phyloP scores from a whole-genome alignment of 2,329 filamentous ascomycete genomes.

The Sphaerulina vaccinii region DNA sequence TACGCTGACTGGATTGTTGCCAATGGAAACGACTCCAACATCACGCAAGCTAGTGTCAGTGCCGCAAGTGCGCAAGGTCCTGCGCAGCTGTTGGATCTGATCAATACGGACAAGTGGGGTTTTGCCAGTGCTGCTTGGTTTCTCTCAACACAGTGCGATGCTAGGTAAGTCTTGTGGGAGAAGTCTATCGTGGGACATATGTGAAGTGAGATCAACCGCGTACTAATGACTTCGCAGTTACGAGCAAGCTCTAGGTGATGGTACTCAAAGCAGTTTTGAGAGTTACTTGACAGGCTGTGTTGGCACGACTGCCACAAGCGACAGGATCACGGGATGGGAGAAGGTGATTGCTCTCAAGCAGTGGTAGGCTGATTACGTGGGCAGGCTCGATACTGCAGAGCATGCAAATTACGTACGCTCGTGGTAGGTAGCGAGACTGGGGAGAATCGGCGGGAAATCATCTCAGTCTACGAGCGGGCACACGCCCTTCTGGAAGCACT shows the following conservation, averaged over 20 bases:
- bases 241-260: slow-evolving; percentile 46
- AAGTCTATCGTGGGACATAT: no score
- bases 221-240: no score
- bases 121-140: slow-evolving; percentile 65
- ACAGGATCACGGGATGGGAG: slow-evolving; percentile 52
- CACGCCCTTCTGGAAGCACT: no score
- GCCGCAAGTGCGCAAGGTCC: slow-evolving; percentile 37
- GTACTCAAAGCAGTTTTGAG: slow-evolving; percentile 51
- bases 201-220: no score
- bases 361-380: slow-evolving; percentile 27
- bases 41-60: slow-evolving; percentile 8
- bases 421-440: no score
- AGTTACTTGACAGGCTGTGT: slow-evolving; percentile 57
- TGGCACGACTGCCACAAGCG: slow-evolving; percentile 48
- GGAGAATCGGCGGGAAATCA: no score
- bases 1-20: slow-evolving; percentile 54
- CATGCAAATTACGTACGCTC: no score
- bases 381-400: no score
- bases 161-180: no score
- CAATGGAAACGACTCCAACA: slow-evolving; percentile 32
- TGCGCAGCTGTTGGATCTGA: slow-evolving; percentile 50
- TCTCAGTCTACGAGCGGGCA: no score
- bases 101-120: slow-evolving; percentile 49
- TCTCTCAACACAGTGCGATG: slow-evolving; percentile 54
- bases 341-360: slow-evolving; percentile 42